phyloP scores from a whole-genome alignment of 2,329 filamentous ascomycete genomes.

The Neurospora sp. region DNA sequence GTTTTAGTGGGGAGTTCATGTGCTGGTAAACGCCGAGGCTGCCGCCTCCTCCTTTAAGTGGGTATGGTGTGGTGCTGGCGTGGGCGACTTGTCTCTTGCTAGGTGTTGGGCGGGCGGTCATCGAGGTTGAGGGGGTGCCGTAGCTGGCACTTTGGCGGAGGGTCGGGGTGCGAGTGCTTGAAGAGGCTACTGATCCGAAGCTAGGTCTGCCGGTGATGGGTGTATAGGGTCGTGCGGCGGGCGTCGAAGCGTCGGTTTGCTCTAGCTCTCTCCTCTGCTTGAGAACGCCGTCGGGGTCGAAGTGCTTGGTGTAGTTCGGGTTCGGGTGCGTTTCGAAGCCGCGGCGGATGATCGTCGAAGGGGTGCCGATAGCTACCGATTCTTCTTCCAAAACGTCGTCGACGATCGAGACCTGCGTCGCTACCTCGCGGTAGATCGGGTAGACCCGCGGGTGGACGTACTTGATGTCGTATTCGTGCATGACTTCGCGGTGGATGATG shows the following conservation, averaged over 20 bases:
- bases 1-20: conserved; percentile 67
- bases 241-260: neutral
- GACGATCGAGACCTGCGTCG: conserved; percentile 59
- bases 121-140: conserved; percentile 1
- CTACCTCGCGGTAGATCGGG: conserved; percentile 65
- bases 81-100: neutral
- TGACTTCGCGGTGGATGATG: conserved; percentile 81
- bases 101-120: neutral
- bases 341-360: conserved; percentile 56
- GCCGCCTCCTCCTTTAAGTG: conserved; percentile 42
- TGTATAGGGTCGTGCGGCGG: conserved; percentile 15
- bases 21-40: conserved; percentile 73
- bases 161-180: conserved; percentile 14
- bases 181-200: conserved; percentile 9
- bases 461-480: conserved; percentile 93
- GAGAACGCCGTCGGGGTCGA: conserved; percentile 50
- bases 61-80: neutral
- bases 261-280: neutral
- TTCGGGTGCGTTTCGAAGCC: conserved; percentile 77
- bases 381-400: conserved; percentile 32
- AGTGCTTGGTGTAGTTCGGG: conserved; percentile 63
- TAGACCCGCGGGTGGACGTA: conserved; percentile 88
- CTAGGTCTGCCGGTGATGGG: neutral
- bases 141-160: conserved; percentile 12
- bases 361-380: conserved; percentile 39